Percentiles rank a stretch among this genome's conserved stretches.
These are phyloP conservation scores for Solanum pennellii DNA, from an alignment of 257 asterid genomes.

Conservation along the genomic window DNA sequence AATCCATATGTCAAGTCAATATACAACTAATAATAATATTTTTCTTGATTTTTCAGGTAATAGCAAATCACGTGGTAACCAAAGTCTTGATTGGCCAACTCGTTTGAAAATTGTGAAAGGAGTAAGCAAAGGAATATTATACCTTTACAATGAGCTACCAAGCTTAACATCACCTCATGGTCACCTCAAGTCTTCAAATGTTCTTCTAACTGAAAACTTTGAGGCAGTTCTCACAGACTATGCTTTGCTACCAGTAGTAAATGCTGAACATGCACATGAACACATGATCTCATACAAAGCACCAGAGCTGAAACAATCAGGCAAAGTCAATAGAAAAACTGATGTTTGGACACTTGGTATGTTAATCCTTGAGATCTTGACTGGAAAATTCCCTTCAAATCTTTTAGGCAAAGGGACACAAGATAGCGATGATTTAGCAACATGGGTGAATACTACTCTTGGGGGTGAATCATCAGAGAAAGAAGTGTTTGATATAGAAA, in stretches of 20 bases:
- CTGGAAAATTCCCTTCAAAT: constrained; percentile 58
- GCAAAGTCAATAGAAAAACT: constrained; percentile 66
- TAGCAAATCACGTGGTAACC: constrained; percentile 21
- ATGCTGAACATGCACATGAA: constrained; percentile 61
- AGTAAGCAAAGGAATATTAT: constrained; percentile 50
- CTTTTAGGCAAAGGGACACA: constrained; percentile 38
- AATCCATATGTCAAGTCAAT: neutral
- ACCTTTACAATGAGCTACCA: constrained; percentile 72
- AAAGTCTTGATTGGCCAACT: constrained; percentile 62
- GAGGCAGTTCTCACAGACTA: constrained; percentile 68
- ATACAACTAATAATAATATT: no score
- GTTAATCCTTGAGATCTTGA: constrained; percentile 56
- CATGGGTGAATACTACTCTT: constrained; percentile 44
- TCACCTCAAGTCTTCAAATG: constrained; percentile 86
- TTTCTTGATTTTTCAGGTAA: constrained; percentile 27
- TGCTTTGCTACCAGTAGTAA: constrained; percentile 69
- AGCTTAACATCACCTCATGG: constrained; percentile 84
- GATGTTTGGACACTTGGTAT: constrained; percentile 87
- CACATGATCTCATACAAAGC: constrained; percentile 77
- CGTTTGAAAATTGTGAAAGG: constrained; percentile 69
- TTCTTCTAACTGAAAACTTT: constrained; percentile 38
- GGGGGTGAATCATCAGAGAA: constrained; percentile 1
- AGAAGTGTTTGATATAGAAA: constrained; percentile 53
- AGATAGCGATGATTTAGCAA: constrained; percentile 24
- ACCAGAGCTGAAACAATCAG: constrained; percentile 46